A percentile compares a stretch with the other conserved stretches of the same genome.
phyloP scores from a whole-genome alignment of 306 rosid species.

The Oemleria cerasiformis region DNA sequence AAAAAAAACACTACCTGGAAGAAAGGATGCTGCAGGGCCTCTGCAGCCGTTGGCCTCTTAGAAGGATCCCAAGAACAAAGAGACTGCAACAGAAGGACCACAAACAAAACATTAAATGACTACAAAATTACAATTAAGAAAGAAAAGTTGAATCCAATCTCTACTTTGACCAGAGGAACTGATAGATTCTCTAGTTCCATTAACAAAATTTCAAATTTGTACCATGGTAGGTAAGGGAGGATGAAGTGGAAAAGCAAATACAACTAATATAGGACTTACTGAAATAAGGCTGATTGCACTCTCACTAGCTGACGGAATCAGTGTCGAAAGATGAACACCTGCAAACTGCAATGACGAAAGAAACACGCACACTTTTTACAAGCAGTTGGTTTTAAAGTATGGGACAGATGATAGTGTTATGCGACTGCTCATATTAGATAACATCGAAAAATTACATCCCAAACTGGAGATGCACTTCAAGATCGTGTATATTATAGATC shows the following conservation, averaged over 20 bases:
- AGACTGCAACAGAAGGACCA: conserved; percentile 44
- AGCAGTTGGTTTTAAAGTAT: neutral
- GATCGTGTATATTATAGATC: no score
- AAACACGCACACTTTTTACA: neutral
- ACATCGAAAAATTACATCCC: neutral
- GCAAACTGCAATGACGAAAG: conserved; percentile 44
- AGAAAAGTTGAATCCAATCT: no score
- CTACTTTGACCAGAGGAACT: no score
- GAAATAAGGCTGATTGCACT: conserved; percentile 76
- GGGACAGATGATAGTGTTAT: neutral
- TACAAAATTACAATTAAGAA: no score
- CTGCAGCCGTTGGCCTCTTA: conserved; percentile 89
- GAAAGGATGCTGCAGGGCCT: conserved; percentile 97
- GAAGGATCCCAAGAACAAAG: conserved; percentile 98
- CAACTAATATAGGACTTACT: conserved; percentile 39
- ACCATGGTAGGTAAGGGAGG: neutral
- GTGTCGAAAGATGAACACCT: conserved; percentile 70
- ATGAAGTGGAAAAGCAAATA: neutral
- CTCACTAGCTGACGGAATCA: conserved; percentile 68
- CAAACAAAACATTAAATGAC: no score
- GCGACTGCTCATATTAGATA: neutral
- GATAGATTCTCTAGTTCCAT: no score
- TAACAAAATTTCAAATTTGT: no score
- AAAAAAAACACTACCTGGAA: conserved; percentile 60
- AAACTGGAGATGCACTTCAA: no score